These are phyloP conservation scores for Xeromyces bisporus DNA, from an alignment of 495 filamentous ascomycete genomes.

Conservation along the genomic window DNA sequence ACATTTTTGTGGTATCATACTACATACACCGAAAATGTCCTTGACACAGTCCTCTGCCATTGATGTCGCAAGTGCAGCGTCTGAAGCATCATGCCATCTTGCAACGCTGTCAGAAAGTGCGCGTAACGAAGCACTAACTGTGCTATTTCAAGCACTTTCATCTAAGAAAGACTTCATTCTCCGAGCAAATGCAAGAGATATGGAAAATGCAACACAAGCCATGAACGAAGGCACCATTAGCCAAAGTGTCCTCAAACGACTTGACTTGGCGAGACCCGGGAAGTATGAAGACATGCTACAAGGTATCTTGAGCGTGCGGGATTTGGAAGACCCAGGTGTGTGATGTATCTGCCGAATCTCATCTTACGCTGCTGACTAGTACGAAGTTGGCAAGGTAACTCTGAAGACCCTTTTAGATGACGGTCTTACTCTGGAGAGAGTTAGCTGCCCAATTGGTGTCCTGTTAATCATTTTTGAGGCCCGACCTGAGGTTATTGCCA, in stretches of 20 bases:
- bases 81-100: constrained; percentile 49
- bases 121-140: constrained; percentile 71
- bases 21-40: constrained; percentile 37
- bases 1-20: too few species aligned
- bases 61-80: constrained; percentile 51
- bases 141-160: constrained; percentile 56
- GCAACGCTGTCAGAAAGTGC: constrained; percentile 44
- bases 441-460: constrained; percentile 88
- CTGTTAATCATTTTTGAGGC: constrained; percentile 97
- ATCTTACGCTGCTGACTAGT: constrained; percentile 3
- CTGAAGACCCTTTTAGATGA: constrained; percentile 79
- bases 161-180: constrained; percentile 57
- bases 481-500: constrained; percentile 94
- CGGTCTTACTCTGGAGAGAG: constrained; percentile 63
- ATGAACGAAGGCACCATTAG: constrained; percentile 59
- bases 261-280: constrained; percentile 68
- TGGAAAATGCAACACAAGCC: constrained; percentile 53
- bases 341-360: too few species aligned
- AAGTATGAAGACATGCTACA: constrained; percentile 98
- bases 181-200: constrained; percentile 67
- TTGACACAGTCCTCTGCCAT: constrained; percentile 53
- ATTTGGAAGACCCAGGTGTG: constrained; percentile 75
- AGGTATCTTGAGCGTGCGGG: constrained; percentile 79
- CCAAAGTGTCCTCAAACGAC: constrained; percentile 72
- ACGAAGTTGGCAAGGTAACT: constrained; percentile 65